A percentile compares a stretch with the other conserved stretches of the same genome.
phyloP scores from a whole-genome alignment of 1,139 yeast species.

The Yamadazyma friedrichii region DNA sequence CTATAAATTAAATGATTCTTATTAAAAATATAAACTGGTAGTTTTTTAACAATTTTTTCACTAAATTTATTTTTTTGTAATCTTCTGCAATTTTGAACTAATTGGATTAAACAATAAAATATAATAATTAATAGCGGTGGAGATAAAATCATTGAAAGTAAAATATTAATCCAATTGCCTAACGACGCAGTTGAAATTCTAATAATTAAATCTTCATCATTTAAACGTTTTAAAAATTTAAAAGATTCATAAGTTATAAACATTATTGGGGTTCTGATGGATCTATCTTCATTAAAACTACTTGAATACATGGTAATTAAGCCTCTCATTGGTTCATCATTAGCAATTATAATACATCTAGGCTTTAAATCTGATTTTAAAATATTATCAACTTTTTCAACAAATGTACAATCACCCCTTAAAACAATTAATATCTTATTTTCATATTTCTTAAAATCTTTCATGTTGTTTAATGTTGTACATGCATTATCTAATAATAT shows the following conservation, averaged over 20 bases:
- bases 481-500: slow-evolving; percentile 35
- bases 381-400: slow-evolving; percentile 34
- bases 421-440: slow-evolving; percentile 33
- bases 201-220: slow-evolving; percentile 15
- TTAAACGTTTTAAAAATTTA: slow-evolving; percentile 17
- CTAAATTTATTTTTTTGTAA: slow-evolving; percentile 30
- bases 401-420: slow-evolving; percentile 46
- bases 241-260: slow-evolving; percentile 42
- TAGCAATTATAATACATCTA: slow-evolving; percentile 37
- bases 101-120: slow-evolving; percentile 32
- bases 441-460: slow-evolving; percentile 15
- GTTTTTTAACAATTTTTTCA: slow-evolving; percentile 32
- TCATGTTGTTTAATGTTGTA: slow-evolving; percentile 11
- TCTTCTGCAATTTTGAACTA: slow-evolving; percentile 29
- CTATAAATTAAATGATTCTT: slow-evolving; percentile 34
- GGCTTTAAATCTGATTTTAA: slow-evolving; percentile 30
- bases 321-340: slow-evolving; percentile 40
- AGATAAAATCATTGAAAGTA: slow-evolving; percentile 42
- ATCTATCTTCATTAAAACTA: slow-evolving; percentile 38
- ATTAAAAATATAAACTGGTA: slow-evolving; percentile 42
- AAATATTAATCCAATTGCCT: slow-evolving; percentile 40
- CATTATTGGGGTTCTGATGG: slow-evolving; percentile 33
- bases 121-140: slow-evolving; percentile 43
- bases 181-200: slow-evolving; percentile 33
- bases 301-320: slow-evolving; percentile 46